A percentile compares a stretch with the other conserved stretches of the same genome.
Evolutionary conservation across 2,329 filamentous ascomycete genomes (phyloP).

Genomic region (Chaetomium globosum): DNA sequence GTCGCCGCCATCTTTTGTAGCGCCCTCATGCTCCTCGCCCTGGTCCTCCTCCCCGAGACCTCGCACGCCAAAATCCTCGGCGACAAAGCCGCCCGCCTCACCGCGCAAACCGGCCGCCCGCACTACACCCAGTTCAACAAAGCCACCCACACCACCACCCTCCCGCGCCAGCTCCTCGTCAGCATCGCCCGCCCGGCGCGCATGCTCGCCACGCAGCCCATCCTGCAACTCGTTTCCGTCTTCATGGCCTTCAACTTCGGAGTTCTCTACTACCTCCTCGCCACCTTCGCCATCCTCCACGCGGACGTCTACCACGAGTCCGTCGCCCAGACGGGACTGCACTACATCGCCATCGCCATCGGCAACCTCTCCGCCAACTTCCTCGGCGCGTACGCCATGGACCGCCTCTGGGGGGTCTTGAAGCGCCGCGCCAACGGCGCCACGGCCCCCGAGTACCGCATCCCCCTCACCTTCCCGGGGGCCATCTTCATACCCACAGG

Average conservation of each 20-base stretch:
- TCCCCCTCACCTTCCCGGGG: conserved; percentile 9
- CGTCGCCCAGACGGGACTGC: conserved; percentile 2
- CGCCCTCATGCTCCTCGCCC: background rate
- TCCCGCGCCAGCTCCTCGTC: background rate
- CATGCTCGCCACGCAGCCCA: conserved; percentile 8
- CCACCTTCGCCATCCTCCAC: conserved; percentile 6
- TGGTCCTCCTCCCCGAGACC: background rate
- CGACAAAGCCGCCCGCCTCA: background rate
- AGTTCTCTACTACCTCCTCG: conserved; percentile 7
- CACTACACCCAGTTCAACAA: background rate
- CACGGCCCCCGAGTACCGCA: conserved; percentile 7
- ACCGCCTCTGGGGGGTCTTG: conserved; percentile 1
- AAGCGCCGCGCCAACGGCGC: background rate
- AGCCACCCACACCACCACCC: background rate
- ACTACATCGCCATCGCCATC: conserved; percentile 11
- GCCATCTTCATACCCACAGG: background rate
- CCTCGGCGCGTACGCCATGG: background rate
- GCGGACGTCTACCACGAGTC: conserved; percentile 1
- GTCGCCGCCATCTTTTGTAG: background rate
- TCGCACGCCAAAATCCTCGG: background rate
- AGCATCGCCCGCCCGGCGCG: background rate
- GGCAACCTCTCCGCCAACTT: conserved; percentile 3
- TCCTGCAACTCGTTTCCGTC: background rate
- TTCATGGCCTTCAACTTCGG: conserved; percentile 15
- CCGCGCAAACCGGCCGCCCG: background rate